A percentile compares a stretch with the other conserved stretches of the same genome.
Evolutionary conservation across 257 asterid species (phyloP).

Genomic region (Eucommia ulmoides): DNA sequence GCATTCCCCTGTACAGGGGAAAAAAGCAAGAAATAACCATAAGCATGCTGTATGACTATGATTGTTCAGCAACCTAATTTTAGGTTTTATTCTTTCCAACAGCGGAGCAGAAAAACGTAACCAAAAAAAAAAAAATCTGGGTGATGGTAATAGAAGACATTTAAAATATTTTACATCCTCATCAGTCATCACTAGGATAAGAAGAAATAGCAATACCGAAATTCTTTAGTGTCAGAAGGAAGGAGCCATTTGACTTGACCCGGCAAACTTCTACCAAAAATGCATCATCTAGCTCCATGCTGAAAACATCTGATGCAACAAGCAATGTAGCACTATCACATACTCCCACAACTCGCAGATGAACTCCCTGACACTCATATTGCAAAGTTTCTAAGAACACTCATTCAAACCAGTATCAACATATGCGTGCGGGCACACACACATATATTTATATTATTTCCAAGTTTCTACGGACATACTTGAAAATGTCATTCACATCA

Average conservation of each 20-base stretch:
- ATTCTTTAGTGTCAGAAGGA: constrained; percentile 35
- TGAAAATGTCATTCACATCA: no score
- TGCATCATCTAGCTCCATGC: constrained; percentile 52
- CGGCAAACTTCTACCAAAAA: constrained; percentile 44
- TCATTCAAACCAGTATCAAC: no score
- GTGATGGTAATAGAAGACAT: not conserved
- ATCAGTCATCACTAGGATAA: not conserved
- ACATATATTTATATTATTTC: no score
- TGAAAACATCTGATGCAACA: constrained; percentile 35
- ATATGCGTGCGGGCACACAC: no score
- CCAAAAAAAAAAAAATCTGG: not conserved
- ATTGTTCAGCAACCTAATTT: not conserved
- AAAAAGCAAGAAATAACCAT: not conserved
- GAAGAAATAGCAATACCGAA: constrained; percentile 25
- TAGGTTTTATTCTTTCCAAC: not conserved
- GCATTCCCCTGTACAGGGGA: constrained; percentile 29
- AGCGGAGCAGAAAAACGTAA: not conserved
- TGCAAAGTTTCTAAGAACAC: no score
- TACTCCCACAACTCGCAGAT: constrained; percentile 70
- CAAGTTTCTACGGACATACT: no score
- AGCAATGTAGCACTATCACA: constrained; percentile 73
- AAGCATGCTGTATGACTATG: not conserved
- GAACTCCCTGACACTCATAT: constrained; percentile 46
- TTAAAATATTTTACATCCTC: not conserved
- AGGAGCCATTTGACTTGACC: constrained; percentile 50